Conservation (phyloP, 352 stramenopile species). For the Globisporangium camurandrum region DNA sequence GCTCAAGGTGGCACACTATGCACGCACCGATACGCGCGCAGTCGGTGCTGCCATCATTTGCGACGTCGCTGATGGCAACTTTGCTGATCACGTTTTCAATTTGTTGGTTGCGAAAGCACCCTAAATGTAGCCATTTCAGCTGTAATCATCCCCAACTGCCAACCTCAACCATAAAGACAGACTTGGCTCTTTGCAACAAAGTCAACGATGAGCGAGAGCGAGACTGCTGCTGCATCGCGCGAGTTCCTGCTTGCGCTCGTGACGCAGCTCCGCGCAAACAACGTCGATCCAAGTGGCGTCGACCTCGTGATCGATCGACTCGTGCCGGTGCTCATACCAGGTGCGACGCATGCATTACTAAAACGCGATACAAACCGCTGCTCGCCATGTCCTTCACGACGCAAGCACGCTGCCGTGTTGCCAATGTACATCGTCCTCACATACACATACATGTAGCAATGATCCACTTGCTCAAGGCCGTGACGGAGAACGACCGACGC, state of each 20-base stretch:
- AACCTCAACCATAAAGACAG: too few species aligned
- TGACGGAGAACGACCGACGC: slow-evolving; percentile 29
- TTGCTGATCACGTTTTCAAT: too few species aligned
- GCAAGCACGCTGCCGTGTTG: too few species aligned
- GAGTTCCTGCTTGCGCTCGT: slow-evolving; percentile 37
- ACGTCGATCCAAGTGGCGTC: slow-evolving; percentile 24
- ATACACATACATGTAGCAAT: slow-evolving; percentile 19
- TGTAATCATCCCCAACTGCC: too few species aligned
- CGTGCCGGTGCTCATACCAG: slow-evolving; percentile 45
- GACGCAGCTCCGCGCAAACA: slow-evolving; percentile 17
- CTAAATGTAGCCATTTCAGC: neutral
- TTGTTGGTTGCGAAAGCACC: too few species aligned
- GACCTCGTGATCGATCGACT: slow-evolving; percentile 50
- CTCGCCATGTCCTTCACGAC: too few species aligned
- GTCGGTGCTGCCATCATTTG: neutral
- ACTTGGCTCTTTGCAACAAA: too few species aligned
- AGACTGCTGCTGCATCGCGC: slow-evolving; percentile 26
- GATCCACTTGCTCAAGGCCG: slow-evolving; percentile 44
- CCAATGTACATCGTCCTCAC: neutral
- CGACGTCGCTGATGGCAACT: too few species aligned
- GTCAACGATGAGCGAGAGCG: slow-evolving; percentile 17
- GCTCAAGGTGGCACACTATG: too few species aligned
- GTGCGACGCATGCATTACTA: slow-evolving; percentile 15
- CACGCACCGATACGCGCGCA: neutral
- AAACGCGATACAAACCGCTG: too few species aligned